phyloP scores from a whole-genome alignment of 2,329 filamentous ascomycete species.

The Aureobasidium vineae region DNA sequence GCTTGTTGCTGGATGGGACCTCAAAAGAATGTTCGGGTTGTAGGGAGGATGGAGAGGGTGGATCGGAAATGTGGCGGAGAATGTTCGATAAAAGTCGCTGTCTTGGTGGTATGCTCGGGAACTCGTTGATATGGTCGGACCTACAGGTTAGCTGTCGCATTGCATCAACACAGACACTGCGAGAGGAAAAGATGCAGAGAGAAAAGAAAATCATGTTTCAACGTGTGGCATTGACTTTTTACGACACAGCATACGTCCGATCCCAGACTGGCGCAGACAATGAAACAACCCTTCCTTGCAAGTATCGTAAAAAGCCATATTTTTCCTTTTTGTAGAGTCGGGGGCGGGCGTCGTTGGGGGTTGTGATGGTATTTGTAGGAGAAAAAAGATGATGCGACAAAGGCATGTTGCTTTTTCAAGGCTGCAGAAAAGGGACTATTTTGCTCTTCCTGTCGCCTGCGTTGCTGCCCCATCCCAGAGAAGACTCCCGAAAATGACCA shows the following conservation, averaged over 20 bases:
- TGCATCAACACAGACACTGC: neutral
- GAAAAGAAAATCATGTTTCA: constrained; percentile 21
- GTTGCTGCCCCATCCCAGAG: constrained; percentile 26
- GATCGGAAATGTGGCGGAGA: neutral
- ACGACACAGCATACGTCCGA: constrained; percentile 16
- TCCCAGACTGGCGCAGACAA: neutral
- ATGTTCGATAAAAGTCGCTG: neutral
- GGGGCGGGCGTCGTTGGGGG: neutral
- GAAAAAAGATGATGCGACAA: constrained; percentile 25
- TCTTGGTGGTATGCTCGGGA: neutral
- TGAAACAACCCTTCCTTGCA: constrained; percentile 12
- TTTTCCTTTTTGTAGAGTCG: constrained; percentile 11
- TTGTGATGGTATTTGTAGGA: constrained; percentile 17
- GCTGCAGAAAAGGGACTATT: constrained; percentile 23
- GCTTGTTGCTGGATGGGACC: neutral
- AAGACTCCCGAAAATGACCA: constrained; percentile 29
- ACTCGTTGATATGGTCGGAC: neutral
- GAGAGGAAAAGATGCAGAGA: neutral
- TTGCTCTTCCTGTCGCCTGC: constrained; percentile 17
- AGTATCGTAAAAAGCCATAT: constrained; percentile 24
- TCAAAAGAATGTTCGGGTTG: neutral
- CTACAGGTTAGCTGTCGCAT: neutral
- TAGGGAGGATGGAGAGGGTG: neutral
- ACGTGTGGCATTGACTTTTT: constrained; percentile 24
- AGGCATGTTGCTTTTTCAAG: constrained; percentile 22